Conservation (phyloP, 2,329 filamentous ascomycete genomes). For the Stachybotrys chartarum region DNA sequence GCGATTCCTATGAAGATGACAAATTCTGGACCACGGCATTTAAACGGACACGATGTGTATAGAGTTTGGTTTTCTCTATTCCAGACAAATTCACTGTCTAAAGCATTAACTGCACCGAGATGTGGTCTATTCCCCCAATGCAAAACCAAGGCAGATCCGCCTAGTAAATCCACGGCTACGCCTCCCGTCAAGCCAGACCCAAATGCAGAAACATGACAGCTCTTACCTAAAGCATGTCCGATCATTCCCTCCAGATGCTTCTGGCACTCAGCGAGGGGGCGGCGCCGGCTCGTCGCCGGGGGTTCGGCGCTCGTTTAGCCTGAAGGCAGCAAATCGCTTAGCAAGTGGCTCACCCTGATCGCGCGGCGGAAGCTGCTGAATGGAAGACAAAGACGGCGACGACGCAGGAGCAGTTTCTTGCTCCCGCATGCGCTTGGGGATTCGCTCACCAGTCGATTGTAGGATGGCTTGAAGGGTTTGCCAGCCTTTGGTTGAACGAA, state of each 20-base stretch:
- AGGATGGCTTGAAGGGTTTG: slow-evolving; percentile 88
- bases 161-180: neutral
- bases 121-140: neutral
- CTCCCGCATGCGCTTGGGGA: slow-evolving; percentile 62
- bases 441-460: slow-evolving; percentile 94
- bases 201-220: neutral
- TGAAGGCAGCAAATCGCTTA: slow-evolving; percentile 62
- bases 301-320: slow-evolving; percentile 41
- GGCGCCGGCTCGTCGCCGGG: slow-evolving; percentile 10
- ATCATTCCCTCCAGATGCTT: neutral
- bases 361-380: slow-evolving; percentile 18
- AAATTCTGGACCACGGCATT: neutral
- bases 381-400: slow-evolving; percentile 14
- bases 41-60: neutral
- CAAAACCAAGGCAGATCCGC: neutral
- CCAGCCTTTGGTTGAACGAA: slow-evolving; percentile 87
- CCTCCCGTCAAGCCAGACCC: neutral
- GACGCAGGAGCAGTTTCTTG: slow-evolving; percentile 23
- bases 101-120: neutral
- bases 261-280: neutral
- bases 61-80: neutral
- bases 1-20: neutral
- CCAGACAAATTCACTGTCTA: neutral
- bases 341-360: slow-evolving; percentile 48
- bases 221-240: neutral